A percentile compares a stretch with the other conserved stretches of the same genome.
These are phyloP conservation scores for Panaeolus cyanescens DNA, from an alignment of 768 basidiomycete species.

Conservation along the genomic window DNA sequence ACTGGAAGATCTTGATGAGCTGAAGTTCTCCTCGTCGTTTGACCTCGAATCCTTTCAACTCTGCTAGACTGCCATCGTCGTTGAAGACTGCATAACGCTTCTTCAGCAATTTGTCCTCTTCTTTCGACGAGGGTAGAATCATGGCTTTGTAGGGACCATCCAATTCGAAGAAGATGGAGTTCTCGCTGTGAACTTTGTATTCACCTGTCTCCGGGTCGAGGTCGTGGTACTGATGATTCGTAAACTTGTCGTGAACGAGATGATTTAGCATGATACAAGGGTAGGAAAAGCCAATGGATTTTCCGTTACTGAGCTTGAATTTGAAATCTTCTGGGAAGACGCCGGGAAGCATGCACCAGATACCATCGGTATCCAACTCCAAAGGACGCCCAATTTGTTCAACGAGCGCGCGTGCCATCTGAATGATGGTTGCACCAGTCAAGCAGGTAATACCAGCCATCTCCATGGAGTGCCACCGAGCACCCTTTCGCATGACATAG, in stretches of 20 bases:
- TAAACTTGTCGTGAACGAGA: slow-evolving; percentile 92
- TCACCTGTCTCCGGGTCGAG: slow-evolving; percentile 82
- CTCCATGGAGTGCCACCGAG: slow-evolving; percentile 99
- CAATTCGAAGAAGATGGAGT: slow-evolving; percentile 99
- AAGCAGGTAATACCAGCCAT: slow-evolving; percentile 99
- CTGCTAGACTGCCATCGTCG: slow-evolving; percentile 95
- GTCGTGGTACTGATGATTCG: slow-evolving; percentile 97
- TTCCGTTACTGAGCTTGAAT: slow-evolving; percentile 88
- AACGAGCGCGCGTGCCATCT: slow-evolving; percentile 96
- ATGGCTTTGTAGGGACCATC: slow-evolving; percentile 99
- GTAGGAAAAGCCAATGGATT: slow-evolving; percentile 88
- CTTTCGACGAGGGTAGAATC: slow-evolving; percentile 98
- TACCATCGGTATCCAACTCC: slow-evolving; percentile 98
- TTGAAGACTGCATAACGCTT: slow-evolving; percentile 99
- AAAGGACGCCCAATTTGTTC: slow-evolving; percentile 97
- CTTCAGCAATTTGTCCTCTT: slow-evolving; percentile 97
- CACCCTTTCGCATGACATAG: slow-evolving; percentile 99
- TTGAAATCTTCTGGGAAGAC: slow-evolving; percentile 98
- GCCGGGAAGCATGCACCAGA: slow-evolving; percentile 99
- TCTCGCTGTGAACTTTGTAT: slow-evolving; percentile 88
- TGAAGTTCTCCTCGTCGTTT: slow-evolving; percentile 97
- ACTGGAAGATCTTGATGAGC: slow-evolving; percentile 99
- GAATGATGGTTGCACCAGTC: slow-evolving; percentile 96
- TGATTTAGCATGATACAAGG: slow-evolving; percentile 99
- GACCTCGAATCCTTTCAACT: slow-evolving; percentile 98